Evolutionary conservation across 805 yeast species (phyloP).

Genomic region (Yamadazyma phyllophila): DNA sequence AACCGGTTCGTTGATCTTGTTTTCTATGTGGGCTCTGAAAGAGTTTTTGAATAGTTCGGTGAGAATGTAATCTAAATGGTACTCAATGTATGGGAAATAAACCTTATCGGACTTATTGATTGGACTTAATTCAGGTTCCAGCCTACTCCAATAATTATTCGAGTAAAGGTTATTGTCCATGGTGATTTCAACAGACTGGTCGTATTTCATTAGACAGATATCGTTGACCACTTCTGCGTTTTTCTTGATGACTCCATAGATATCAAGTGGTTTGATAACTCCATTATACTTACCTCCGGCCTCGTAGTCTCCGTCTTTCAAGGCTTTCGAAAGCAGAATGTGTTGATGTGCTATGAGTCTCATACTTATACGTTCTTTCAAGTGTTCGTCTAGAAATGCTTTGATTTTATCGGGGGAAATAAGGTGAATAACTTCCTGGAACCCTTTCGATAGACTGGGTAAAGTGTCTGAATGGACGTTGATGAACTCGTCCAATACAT

Average conservation of each 20-base stretch:
- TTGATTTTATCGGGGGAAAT: conserved; percentile 51
- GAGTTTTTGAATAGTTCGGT: conserved; percentile 87
- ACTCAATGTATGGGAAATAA: conserved; percentile 77
- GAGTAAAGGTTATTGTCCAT: conserved; percentile 46
- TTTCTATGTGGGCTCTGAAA: conserved; percentile 84
- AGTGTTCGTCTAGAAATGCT: conserved; percentile 67
- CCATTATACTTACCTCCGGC: conserved; percentile 56
- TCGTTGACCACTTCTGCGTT: conserved; percentile 79
- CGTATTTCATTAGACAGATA: conserved; percentile 79
- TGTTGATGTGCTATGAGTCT: conserved; percentile 86
- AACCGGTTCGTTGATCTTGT: conserved; percentile 39
- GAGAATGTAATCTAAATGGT: conserved; percentile 82
- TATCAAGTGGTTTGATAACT: conserved; percentile 62
- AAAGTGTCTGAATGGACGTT: conserved; percentile 83
- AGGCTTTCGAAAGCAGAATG: conserved; percentile 51
- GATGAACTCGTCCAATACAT: conserved; percentile 55
- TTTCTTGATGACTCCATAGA: conserved; percentile 59
- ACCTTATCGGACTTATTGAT: conserved; percentile 46
- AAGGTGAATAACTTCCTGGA: conserved; percentile 58
- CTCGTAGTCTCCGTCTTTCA: conserved; percentile 36
- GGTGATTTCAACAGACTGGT: conserved; percentile 60
- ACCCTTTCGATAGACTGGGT: conserved; percentile 78
- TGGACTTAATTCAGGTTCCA: conserved; percentile 19
- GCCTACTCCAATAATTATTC: conserved; percentile 28
- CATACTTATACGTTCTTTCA: conserved; percentile 83